phyloP scores from a whole-genome alignment of 768 basidiomycete species.

The Leccinum disarticulatum region DNA sequence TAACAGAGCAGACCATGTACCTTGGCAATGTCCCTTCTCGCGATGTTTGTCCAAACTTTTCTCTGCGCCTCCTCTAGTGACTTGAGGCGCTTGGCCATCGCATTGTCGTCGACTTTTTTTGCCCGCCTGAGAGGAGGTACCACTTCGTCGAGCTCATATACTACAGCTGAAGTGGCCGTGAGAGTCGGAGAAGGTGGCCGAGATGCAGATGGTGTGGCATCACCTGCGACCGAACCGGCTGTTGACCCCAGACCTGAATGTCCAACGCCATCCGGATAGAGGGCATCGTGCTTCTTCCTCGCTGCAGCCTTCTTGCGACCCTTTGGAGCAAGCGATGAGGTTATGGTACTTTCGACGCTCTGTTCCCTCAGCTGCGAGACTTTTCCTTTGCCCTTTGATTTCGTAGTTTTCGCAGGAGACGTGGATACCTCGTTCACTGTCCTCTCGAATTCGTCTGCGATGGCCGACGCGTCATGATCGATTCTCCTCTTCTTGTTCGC shows the following conservation, averaged over 20 bases:
- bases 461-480: constrained; percentile 39
- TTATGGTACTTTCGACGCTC: constrained; percentile 53
- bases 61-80: constrained; percentile 80
- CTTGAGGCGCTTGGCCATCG: constrained; percentile 73
- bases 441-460: constrained; percentile 51
- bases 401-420: constrained; percentile 36
- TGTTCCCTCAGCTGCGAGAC: constrained; percentile 47
- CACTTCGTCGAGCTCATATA: constrained; percentile 70
- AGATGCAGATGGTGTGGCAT: constrained; percentile 67
- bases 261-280: constrained; percentile 53
- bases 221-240: constrained; percentile 53
- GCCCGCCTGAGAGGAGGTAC: constrained; percentile 73
- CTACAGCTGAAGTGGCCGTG: constrained; percentile 53
- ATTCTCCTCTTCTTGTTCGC: constrained; percentile 64
- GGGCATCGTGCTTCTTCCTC: constrained; percentile 55
- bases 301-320: constrained; percentile 55
- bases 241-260: constrained; percentile 51
- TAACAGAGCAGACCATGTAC: constrained; percentile 35
- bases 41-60: constrained; percentile 90
- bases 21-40: constrained; percentile 80
- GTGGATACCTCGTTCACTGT: constrained; percentile 39
- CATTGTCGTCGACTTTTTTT: constrained; percentile 71
- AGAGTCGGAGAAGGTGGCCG: constrained; percentile 66
- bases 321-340: constrained; percentile 45
- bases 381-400: constrained; percentile 55